Base-by-base conservation (phyloP, 805 yeast species). In the Wickerhamomyces bisporus region DNA sequence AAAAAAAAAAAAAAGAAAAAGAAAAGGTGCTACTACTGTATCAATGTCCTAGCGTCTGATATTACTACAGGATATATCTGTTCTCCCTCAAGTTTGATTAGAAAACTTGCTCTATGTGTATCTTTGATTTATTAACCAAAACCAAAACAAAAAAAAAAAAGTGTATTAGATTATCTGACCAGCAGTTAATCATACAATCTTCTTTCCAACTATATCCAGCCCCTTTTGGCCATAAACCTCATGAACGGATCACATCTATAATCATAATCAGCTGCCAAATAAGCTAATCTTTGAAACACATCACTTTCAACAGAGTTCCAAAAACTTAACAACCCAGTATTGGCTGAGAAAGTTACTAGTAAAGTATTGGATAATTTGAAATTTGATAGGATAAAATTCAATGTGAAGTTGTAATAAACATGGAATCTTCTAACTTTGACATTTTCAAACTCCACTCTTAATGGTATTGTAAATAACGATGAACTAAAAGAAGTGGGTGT, bases 241-340 rank as follows among this genome's bases (percentile, higher is more conserved):
- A 48, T 43, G 36, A 47, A 52, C 16, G 48, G 45, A 26, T 52
- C 57, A 15, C 30, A 28, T 9, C 29, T 11, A 28, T 41, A 44
- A 23, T 50, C 48, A 23, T 36, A 26, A 11, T 35, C 40, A 10
- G n/a, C 13, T 6, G 30, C 21, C 21, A 50, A 32, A 16, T 25
- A 32, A 1, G 18, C 15, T 33, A 47, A 23, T 37, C 52, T 42
- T 26, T 39, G 38, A 15, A 27, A 25, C 5, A 30, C 19, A 30
- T 47, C 47, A 14, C 25, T 10, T 3, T 45, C 45, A 19, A 39
- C 37, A 7, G 32, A 37, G 17, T 32, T 37, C 55, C 53, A 52
- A 29, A 47, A 47, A 6, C 16, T 21, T 16, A 35, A 34, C 13
- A 47, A 39, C 1, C 32, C 24, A 3, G 44, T 26, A 4, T 39